A percentile compares a stretch with the other conserved stretches of the same genome.
Evolutionary conservation across 495 filamentous ascomycete genomes (phyloP).

Genomic region (Cudoniella acicularis): DNA sequence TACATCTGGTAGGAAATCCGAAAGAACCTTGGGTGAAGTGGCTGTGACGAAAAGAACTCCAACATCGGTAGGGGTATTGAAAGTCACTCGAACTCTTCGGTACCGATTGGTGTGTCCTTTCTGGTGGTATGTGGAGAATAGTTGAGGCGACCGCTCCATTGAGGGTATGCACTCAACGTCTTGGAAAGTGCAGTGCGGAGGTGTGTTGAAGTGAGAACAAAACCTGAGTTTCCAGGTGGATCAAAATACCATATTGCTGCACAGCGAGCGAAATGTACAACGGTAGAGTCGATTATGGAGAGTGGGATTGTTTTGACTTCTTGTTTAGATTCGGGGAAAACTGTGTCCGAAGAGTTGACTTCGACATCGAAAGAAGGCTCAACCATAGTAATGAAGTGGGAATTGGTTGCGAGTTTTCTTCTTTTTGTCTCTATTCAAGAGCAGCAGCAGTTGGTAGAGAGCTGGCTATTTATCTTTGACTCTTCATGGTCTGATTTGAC

Average conservation of each 20-base stretch:
- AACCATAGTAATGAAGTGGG: too few relatives aligned
- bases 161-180: slow-evolving; percentile 35
- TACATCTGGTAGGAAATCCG: slow-evolving; percentile 17
- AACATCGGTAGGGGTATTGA: slow-evolving; percentile 31
- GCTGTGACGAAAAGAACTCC: slow-evolving; percentile 35
- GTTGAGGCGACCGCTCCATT: slow-evolving; percentile 33
- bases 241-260: slow-evolving; percentile 39
- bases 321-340: slow-evolving; percentile 10
- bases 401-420: too few relatives aligned
- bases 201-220: slow-evolving; percentile 21
- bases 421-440: too few relatives aligned
- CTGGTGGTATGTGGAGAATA: slow-evolving; percentile 19
- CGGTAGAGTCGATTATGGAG: slow-evolving; percentile 36
- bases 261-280: slow-evolving; percentile 29
- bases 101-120: slow-evolving; percentile 30
- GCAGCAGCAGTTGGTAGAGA: too few relatives aligned
- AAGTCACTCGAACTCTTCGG: slow-evolving; percentile 33
- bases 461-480: too few relatives aligned
- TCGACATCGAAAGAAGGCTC: slow-evolving; percentile 17
- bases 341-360: slow-evolving; percentile 3
- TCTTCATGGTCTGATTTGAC: too few relatives aligned
- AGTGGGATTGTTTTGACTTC: slow-evolving; percentile 18
- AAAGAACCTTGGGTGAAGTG: slow-evolving; percentile 12
- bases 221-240: slow-evolving; percentile 18
- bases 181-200: slow-evolving; percentile 31